These are phyloP conservation scores for Fusarium camptoceras DNA, from an alignment of 2,329 filamentous ascomycete species.

Conservation along the genomic window DNA sequence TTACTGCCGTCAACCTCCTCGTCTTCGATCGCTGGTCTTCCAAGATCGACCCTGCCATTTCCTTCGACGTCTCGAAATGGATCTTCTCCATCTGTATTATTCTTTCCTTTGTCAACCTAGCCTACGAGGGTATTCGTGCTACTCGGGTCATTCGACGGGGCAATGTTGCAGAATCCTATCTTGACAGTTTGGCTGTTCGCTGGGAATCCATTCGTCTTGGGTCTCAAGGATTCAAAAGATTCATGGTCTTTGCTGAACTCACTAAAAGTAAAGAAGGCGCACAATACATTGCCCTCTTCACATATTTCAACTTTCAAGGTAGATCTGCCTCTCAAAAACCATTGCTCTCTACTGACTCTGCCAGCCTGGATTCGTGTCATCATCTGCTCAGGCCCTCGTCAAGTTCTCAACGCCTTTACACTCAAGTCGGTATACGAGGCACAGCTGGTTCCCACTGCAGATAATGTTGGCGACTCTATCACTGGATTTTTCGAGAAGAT, in stretches of 20 bases:
- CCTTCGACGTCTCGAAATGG: constrained; percentile 86
- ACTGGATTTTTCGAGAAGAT: constrained; percentile 88
- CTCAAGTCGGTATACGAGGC: constrained; percentile 85
- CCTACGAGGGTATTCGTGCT: constrained; percentile 83
- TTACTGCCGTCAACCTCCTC: constrained; percentile 91
- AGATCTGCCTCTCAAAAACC: constrained; percentile 44
- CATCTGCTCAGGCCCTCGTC: constrained; percentile 90
- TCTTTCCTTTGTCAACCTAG: constrained; percentile 84
- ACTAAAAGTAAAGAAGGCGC: constrained; percentile 92
- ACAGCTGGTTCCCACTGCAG: constrained; percentile 70
- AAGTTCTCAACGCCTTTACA: constrained; percentile 90
- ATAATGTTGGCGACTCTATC: constrained; percentile 70
- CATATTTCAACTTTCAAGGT: constrained; percentile 83
- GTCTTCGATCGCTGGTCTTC: constrained; percentile 91
- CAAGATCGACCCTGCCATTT: constrained; percentile 81
- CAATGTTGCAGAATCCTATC: constrained; percentile 89
- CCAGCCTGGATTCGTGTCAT: constrained; percentile 88
- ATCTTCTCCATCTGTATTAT: constrained; percentile 95
- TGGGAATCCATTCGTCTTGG: constrained; percentile 85
- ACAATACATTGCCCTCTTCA: constrained; percentile 90
- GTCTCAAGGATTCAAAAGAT: constrained; percentile 83
- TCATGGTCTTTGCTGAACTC: constrained; percentile 90
- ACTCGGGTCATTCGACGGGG: constrained; percentile 83
- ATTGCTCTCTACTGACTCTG: constrained; percentile 24
- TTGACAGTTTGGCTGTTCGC: constrained; percentile 87